These are phyloP conservation scores for Suhomyces tanzawaensis DNA, from an alignment of 805 yeast genomes.

Conservation along the genomic window DNA sequence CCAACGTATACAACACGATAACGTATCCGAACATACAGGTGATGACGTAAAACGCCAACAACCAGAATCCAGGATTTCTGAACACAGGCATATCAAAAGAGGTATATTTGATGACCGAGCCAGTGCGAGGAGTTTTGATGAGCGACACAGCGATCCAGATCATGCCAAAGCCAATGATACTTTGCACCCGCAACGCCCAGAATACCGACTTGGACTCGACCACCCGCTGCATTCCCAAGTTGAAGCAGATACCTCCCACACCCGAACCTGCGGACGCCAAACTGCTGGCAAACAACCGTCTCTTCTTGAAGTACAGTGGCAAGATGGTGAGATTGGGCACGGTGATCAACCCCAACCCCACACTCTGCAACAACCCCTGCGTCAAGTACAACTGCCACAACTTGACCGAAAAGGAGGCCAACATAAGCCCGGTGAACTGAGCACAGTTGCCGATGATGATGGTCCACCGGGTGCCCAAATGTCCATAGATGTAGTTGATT, in stretches of 20 bases:
- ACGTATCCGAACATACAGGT: constrained; percentile 26
- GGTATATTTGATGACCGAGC: constrained; percentile 9
- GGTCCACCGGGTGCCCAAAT: constrained; percentile 15
- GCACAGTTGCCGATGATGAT: constrained; percentile 18
- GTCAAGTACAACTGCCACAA: constrained; percentile 25
- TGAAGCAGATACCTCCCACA: constrained; percentile 21
- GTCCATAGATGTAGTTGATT: constrained; percentile 18
- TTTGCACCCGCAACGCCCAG: constrained; percentile 24
- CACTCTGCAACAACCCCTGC: constrained; percentile 22
- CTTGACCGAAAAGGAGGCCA: constrained; percentile 19
- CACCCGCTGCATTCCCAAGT: constrained; percentile 24
- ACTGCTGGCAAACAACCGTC: constrained; percentile 18
- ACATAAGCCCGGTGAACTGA: constrained; percentile 20
- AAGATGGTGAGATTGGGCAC: constrained; percentile 19
- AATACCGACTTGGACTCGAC: constrained; percentile 16
- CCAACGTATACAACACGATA: constrained; percentile 23
- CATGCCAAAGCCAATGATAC: constrained; percentile 10
- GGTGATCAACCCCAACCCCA: constrained; percentile 22
- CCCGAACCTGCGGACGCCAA: constrained; percentile 23
- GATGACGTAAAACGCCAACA: constrained; percentile 15
- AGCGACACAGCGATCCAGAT: constrained; percentile 7
- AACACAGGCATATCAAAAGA: constrained; percentile 14
- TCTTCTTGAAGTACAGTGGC: constrained; percentile 23
- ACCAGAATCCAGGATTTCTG: constrained; percentile 15
- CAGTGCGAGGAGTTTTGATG: constrained; percentile 12